Evolutionary conservation across 768 basidiomycete genomes (phyloP).

Genomic region (Guyanaporus albipodus): DNA sequence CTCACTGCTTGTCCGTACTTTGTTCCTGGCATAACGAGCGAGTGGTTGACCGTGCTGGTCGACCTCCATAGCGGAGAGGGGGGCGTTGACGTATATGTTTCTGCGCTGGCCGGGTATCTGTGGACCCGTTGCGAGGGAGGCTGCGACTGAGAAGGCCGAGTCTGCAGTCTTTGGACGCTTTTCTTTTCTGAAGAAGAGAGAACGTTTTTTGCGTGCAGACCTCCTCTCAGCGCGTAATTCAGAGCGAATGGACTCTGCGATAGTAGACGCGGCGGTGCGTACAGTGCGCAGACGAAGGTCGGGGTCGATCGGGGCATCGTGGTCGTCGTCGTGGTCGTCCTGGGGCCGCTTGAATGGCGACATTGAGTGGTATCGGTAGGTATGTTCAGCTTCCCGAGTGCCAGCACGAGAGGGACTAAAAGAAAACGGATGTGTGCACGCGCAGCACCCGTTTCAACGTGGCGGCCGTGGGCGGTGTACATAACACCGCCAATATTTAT

Average conservation of each 20-base stretch:
- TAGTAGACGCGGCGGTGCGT: conserved; percentile 87
- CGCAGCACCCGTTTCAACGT: background rate
- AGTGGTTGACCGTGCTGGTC: conserved; percentile 73
- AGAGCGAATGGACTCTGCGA: conserved; percentile 79
- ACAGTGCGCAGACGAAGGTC: conserved; percentile 86
- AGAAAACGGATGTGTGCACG: background rate
- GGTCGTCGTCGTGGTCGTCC: conserved; percentile 52
- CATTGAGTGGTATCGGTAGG: conserved; percentile 27
- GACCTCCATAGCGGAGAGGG: conserved; percentile 60
- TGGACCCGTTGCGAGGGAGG: conserved; percentile 13
- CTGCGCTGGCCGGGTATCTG: conserved; percentile 53
- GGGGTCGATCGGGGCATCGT: conserved; percentile 73
- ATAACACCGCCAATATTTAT: background rate
- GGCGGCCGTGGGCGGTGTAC: background rate
- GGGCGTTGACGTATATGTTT: conserved; percentile 78
- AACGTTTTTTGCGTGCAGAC: conserved; percentile 44
- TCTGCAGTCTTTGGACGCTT: conserved; percentile 36
- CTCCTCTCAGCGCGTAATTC: conserved; percentile 67
- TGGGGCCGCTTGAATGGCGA: conserved; percentile 38
- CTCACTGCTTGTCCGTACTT: conserved; percentile 91
- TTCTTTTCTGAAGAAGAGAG: conserved; percentile 58
- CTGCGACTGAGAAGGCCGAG: conserved; percentile 27
- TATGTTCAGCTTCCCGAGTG: conserved; percentile 11
- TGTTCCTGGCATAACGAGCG: conserved; percentile 82
- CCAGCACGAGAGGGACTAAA: conserved; percentile 28